Percentiles rank a stretch among this genome's conserved stretches.
Conservation (phyloP, 2,329 filamentous ascomycete genomes). For the Cercospora sp. region DNA sequence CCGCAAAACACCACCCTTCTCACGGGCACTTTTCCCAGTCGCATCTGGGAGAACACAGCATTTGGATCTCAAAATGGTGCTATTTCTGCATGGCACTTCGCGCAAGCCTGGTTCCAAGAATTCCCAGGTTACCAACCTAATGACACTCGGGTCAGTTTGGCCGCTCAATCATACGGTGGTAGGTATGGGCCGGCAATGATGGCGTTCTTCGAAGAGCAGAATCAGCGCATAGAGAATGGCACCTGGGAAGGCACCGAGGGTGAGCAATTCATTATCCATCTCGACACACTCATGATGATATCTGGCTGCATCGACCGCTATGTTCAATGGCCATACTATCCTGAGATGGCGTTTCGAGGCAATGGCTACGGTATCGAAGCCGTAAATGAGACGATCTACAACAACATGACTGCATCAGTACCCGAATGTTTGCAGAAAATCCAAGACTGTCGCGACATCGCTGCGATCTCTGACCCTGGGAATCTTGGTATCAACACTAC, state of each 20-base stretch:
- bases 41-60: constrained; percentile 47
- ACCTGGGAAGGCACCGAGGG: constrained; percentile 39
- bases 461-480: constrained; percentile 52
- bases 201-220: constrained; percentile 59
- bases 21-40: constrained; percentile 55
- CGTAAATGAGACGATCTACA: constrained; percentile 52
- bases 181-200: constrained; percentile 64
- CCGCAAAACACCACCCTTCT: constrained; percentile 56
- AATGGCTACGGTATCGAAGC: constrained; percentile 59
- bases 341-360: constrained; percentile 53
- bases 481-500: constrained; percentile 45
- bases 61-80: constrained; percentile 56
- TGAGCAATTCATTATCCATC: constrained; percentile 44
- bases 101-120: constrained; percentile 62
- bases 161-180: constrained; percentile 52
- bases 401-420: constrained; percentile 49
- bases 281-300: constrained; percentile 53
- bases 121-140: constrained; percentile 64
- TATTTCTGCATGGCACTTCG: constrained; percentile 60
- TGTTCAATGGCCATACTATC: constrained; percentile 51
- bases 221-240: constrained; percentile 52
- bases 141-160: constrained; percentile 57
- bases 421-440: constrained; percentile 56
- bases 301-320: constrained; percentile 58
- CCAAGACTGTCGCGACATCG: constrained; percentile 52